These are phyloP conservation scores for Pleurotus sapidus DNA, from an alignment of 768 basidiomycete genomes.

Conservation along the genomic window DNA sequence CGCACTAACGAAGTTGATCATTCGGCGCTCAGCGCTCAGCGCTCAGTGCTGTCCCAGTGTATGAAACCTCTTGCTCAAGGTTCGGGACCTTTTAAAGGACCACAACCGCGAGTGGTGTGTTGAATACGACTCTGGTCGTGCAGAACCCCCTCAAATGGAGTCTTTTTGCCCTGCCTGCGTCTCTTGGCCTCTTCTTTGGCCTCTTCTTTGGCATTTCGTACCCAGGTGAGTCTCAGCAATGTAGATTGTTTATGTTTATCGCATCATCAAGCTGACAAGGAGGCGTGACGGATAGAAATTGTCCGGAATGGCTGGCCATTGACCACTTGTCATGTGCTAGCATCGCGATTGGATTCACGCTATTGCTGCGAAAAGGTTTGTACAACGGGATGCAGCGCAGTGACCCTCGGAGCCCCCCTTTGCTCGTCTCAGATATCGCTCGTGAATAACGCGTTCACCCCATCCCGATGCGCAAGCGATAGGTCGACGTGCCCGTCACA, in stretches of 20 bases:
- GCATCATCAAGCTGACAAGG: no score
- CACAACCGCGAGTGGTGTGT: no score
- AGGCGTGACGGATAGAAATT: slow-evolving; percentile 9
- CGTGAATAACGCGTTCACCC: slow-evolving; percentile 10
- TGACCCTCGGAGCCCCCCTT: slow-evolving; percentile 5
- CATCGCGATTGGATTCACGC: slow-evolving; percentile 8
- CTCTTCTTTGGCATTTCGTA: slow-evolving; percentile 15
- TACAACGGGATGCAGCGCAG: neutral
- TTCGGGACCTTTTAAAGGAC: no score
- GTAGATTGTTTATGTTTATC: no score
- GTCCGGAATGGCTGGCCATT: slow-evolving; percentile 17
- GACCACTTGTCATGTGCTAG: slow-evolving; percentile 13
- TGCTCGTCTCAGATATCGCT: slow-evolving; percentile 11
- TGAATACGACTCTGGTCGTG: neutral
- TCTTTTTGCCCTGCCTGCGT: slow-evolving; percentile 1
- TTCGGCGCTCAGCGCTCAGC: no score
- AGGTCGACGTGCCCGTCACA: slow-evolving; percentile 9
- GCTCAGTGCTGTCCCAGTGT: no score
- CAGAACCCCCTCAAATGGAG: neutral
- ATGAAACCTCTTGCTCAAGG: no score
- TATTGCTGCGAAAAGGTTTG: slow-evolving; percentile 16
- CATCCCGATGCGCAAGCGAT: slow-evolving; percentile 9
- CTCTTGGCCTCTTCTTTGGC: slow-evolving; percentile 16
- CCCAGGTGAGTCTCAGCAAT: slow-evolving; percentile 9
- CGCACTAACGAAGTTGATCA: no score